Percentiles rank a stretch among this genome's conserved stretches.
Conservation (phyloP, 371 early-diverging fungal species). For the Mortierella polycephala region DNA sequence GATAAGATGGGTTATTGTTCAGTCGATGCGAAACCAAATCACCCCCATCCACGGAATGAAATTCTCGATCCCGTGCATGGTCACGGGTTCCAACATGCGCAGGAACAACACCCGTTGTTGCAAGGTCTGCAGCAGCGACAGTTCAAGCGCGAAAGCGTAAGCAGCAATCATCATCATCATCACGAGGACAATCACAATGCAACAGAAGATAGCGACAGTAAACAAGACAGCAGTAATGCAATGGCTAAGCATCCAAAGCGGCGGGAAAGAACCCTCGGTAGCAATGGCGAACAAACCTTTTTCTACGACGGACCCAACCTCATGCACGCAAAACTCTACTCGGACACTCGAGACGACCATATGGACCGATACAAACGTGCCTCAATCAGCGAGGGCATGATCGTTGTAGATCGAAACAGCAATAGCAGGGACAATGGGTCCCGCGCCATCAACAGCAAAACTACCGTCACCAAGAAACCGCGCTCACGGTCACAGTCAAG, state of each 20-base stretch:
- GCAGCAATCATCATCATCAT: too few relatives aligned
- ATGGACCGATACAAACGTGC: slow-evolving; percentile 6
- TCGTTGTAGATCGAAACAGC: not conserved
- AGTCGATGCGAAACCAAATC: slow-evolving; percentile 30
- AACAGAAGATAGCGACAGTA: too few relatives aligned
- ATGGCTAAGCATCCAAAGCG: slow-evolving; percentile 14
- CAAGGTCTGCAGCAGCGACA: not conserved
- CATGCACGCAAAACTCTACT: slow-evolving; percentile 30
- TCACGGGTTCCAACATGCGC: slow-evolving; percentile 3
- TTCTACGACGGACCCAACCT: slow-evolving; percentile 41
- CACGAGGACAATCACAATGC: slow-evolving; percentile 10
- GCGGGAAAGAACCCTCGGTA: slow-evolving; percentile 18
- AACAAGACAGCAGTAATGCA: too few relatives aligned
- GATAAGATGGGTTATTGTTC: slow-evolving; percentile 6
- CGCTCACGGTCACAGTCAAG: not conserved
- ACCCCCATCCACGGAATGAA: not conserved
- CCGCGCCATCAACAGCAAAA: slow-evolving; percentile 1
- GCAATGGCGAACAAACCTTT: slow-evolving; percentile 39
- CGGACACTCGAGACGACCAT: not conserved
- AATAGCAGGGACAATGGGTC: not conserved
- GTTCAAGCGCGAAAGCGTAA: too few relatives aligned
- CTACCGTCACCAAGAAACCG: not conserved
- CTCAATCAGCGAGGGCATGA: slow-evolving; percentile 30
- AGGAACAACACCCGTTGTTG: slow-evolving; percentile 6
- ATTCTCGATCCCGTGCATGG: slow-evolving; percentile 3